Conservation (phyloP, 2,329 filamentous ascomycete genomes). For the Ceratocystiopsis sp. region DNA sequence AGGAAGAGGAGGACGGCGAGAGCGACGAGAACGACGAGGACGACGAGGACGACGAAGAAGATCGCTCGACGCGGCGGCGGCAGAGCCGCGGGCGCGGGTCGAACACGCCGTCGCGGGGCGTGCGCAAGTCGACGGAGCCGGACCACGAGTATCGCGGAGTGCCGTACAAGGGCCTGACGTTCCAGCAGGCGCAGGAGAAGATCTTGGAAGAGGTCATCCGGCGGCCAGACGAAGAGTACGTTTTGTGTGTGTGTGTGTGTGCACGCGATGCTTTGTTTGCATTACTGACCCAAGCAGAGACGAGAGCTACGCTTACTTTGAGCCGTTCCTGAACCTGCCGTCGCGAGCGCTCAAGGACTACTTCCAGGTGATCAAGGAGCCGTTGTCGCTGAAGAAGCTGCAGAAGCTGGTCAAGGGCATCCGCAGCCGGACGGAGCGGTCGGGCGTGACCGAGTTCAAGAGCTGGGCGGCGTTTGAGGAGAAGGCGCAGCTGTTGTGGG, state of each 20-base stretch:
- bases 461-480: conserved; percentile 71
- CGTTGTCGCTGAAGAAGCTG: conserved; percentile 60
- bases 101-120: conserved; percentile 5
- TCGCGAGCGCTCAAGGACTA: conserved; percentile 66
- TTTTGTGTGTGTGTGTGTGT: not conserved
- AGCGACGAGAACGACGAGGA: conserved; percentile 15
- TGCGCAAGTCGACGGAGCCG: conserved; percentile 5
- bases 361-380: conserved; percentile 67
- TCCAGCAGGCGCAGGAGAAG: conserved; percentile 77
- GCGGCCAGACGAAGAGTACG: conserved; percentile 46
- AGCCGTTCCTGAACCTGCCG: conserved; percentile 64
- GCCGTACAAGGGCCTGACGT: conserved; percentile 54
- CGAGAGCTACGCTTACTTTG: conserved; percentile 51
- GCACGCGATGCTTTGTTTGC: not conserved
- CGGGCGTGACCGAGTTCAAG: conserved; percentile 52
- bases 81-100: not conserved
- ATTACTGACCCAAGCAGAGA: conserved; percentile 12
- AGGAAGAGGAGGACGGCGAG: conserved; percentile 16
- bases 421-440: conserved; percentile 48
- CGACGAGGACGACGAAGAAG: not conserved
- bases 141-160: conserved; percentile 37
- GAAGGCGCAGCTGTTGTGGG: conserved; percentile 67
- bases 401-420: conserved; percentile 62
- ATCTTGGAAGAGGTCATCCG: conserved; percentile 61
- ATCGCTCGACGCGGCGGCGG: conserved; percentile 9